phyloP scores from a whole-genome alignment of 805 yeast genomes.

The Ogataea kodamae region DNA sequence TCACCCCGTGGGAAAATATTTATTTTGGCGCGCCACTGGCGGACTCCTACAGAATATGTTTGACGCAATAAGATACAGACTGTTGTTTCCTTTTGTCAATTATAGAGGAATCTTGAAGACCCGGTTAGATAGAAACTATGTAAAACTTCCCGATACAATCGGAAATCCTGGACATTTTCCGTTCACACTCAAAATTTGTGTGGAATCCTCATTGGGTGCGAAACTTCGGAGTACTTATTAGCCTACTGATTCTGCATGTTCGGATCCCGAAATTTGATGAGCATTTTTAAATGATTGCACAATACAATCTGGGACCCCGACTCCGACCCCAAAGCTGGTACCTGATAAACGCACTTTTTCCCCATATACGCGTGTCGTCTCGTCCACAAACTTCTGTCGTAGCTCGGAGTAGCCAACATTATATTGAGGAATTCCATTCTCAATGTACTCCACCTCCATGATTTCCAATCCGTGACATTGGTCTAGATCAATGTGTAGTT shows the following conservation, averaged over 20 bases:
- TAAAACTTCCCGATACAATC: too few relatives aligned
- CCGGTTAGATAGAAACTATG: too few relatives aligned
- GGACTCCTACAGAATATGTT: slow-evolving; percentile 10
- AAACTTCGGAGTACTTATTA: slow-evolving; percentile 7
- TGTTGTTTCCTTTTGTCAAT: too few relatives aligned
- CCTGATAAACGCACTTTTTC: slow-evolving; percentile 64
- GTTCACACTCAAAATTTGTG: slow-evolving; percentile 3
- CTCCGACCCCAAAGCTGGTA: slow-evolving; percentile 72
- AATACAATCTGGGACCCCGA: slow-evolving; percentile 89
- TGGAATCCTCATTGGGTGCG: not conserved
- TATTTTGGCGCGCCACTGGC: slow-evolving; percentile 1
- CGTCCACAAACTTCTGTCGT: slow-evolving; percentile 34
- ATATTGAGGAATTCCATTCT: slow-evolving; percentile 75
- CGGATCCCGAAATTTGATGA: slow-evolving; percentile 20
- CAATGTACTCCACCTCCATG: slow-evolving; percentile 39
- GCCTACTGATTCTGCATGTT: slow-evolving; percentile 4
- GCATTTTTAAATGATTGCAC: slow-evolving; percentile 61
- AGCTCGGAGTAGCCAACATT: slow-evolving; percentile 61
- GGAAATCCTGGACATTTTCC: too few relatives aligned
- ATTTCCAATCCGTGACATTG: slow-evolving; percentile 19
- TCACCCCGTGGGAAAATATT: slow-evolving; percentile 9
- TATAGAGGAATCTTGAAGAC: too few relatives aligned
- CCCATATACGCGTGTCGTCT: slow-evolving; percentile 34
- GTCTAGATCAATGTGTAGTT: slow-evolving; percentile 21
- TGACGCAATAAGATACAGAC: slow-evolving; percentile 1